Conservation (phyloP, 202 grass and related monocot genomes). For the Hordeum pubiflorum region DNA sequence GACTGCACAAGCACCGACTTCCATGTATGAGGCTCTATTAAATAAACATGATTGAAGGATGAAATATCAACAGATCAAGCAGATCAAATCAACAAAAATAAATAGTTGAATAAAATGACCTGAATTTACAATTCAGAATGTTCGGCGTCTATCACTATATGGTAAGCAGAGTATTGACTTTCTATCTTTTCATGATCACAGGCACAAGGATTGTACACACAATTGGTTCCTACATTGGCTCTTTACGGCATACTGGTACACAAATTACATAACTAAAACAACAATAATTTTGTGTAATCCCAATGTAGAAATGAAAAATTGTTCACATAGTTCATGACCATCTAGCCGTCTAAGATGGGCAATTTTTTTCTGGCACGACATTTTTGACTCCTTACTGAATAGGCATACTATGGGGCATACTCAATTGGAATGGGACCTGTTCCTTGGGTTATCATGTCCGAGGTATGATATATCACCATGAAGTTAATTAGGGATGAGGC, state of each 20-base stretch:
- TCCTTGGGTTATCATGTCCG: slow-evolving; percentile 74
- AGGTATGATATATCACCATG: slow-evolving; percentile 37
- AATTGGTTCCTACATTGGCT: slow-evolving; percentile 44
- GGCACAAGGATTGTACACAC: slow-evolving; percentile 30
- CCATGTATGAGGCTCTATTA: not conserved
- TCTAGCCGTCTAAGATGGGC: not conserved
- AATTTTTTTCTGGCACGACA: not conserved
- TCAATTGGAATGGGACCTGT: slow-evolving; percentile 68
- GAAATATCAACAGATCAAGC: slow-evolving; percentile 8
- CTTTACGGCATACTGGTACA: slow-evolving; percentile 70
- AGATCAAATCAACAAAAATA: not conserved
- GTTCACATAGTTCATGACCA: not conserved
- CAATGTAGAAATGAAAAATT: not conserved
- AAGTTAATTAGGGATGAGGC: not conserved
- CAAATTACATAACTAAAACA: not conserved
- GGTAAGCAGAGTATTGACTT: not conserved
- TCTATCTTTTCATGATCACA: slow-evolving; percentile 21
- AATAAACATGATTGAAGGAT: not conserved
- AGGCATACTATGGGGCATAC: slow-evolving; percentile 52
- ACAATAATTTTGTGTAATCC: not conserved
- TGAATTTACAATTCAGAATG: not conserved
- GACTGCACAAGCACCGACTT: not conserved
- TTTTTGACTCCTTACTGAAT: slow-evolving; percentile 15
- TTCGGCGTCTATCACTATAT: not conserved
- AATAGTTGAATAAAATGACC: slow-evolving; percentile 8